Evolutionary conservation across 108 stramenopile species (phyloP), one percentile per base, ranked within the genome.

Genomic region (Cylindrotheca fusiformis): DNA sequence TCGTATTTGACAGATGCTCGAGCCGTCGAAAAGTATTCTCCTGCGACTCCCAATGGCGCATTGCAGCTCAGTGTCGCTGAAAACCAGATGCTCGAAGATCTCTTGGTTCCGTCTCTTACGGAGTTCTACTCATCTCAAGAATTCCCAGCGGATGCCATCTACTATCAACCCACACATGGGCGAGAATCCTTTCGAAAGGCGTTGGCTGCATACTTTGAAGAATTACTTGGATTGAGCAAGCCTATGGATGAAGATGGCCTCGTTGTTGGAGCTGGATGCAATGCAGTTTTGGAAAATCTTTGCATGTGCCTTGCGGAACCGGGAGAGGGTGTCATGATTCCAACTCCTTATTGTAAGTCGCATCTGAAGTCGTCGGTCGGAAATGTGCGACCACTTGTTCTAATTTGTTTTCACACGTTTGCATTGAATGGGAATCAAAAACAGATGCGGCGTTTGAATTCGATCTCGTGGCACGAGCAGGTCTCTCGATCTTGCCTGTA

Each of bases 401-500:
- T n/a, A n/a, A n/a, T n/a, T n/a, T n/a, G n/a, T n/a, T n/a, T n/a
- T n/a, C n/a, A n/a, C n/a, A n/a, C n/a, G n/a, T n/a, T n/a, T n/a
- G n/a, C n/a, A n/a, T n/a, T n/a, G n/a, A n/a, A n/a, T n/a, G n/a
- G n/a, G n/a, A n/a, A n/a, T n/a, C n/a, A n/a, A n/a, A n/a, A n/a
- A n/a, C 36, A 41, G 36, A 96, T 76, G 89, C 93, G 12, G 92
- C 96, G 6, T 96, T 96, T 74, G 93, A 95, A 71, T 90, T 88
- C 65, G 96, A 96, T 71, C 61, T 95, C 25, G 88, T 65, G 3
- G 82, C 88, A 0, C 68, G 91, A 22, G 91, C 91, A 0, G 85
- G 84, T 32, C 52, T 86, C 31, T 32, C 55, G 12, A 81, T 93
- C 48, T 74, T 87, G 0, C 84, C 86, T 5, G 90, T 91, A 10